Base-by-base conservation (phyloP, 306 rosid genomes). In the Erythrophleum fordii region DNA sequence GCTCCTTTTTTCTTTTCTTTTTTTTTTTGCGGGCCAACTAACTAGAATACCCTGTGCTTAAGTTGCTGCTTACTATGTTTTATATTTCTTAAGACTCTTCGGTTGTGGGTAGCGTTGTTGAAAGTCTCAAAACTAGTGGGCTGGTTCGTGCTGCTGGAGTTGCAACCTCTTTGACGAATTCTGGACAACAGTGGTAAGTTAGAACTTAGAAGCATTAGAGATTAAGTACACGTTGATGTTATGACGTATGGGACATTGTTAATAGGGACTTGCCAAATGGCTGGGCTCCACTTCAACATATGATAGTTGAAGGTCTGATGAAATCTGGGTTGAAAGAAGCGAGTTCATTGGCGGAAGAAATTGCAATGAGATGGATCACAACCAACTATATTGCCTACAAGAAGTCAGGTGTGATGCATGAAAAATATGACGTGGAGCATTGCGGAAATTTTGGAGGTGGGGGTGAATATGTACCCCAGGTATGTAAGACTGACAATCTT, bases 211-310 rank as follows among this genome's bases (percentile, higher is more conserved):
- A 64, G 41, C 70, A 45, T 51, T 77, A 51, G 29, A 3, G 17
- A 17, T 41, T 60, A 59, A 12, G 44, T 28, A 8, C 9, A 51
- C 61, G 48, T 61, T 51, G 44, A 48, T 67, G 58, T 28, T 6
- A 35, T 71, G 26, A 28, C 9, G 22, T 14, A 45, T 78, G 34
- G 25, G n/a, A 25, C 42, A 66, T 13, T 69, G 29, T 73, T 53
- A 20, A 61, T 60, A 91, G 99, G 99, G 98, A 95, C 86, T 93
- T 86, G 70, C 99, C 99, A 31, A 95, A 95, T 80, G 98, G 99
- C 55, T 95, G 99, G 98, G 92, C 98, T 55, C 99, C 99, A 7
- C 78, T 95, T 37, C 97, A 95, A 69, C 99, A 93, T 88, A 95
- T 95, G 97, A 82, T 95, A 16, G 94, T 91, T 51, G 98, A 95